phyloP scores from a whole-genome alignment of 805 yeast genomes.

The Starmera dryadoides region DNA sequence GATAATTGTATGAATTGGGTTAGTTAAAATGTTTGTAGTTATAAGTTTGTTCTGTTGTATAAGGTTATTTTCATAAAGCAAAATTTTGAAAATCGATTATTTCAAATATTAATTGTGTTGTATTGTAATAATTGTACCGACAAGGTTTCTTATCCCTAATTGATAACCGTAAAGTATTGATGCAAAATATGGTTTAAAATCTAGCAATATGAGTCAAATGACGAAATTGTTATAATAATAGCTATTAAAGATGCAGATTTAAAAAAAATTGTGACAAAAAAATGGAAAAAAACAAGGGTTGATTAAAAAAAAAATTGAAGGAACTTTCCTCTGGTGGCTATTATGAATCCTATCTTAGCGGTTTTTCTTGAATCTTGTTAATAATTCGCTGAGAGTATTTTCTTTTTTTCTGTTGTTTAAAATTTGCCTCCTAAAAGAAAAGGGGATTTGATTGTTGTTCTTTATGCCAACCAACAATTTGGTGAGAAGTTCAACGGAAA shows the following conservation, averaged over 20 bases:
- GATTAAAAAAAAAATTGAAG: not conserved
- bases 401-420: too few species aligned
- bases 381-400: too few species aligned
- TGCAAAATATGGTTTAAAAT: not conserved
- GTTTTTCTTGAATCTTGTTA: not conserved
- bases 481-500: not conserved
- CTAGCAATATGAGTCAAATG: not conserved
- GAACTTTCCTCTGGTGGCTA: not conserved
- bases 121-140: not conserved
- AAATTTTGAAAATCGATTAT: too few species aligned
- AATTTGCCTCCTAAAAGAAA: too few species aligned
- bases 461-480: not conserved
- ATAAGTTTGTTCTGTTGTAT: not conserved
- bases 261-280: not conserved
- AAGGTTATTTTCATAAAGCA: too few species aligned
- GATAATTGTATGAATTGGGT: not conserved
- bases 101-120: not conserved
- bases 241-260: not conserved
- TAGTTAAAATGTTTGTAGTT: not conserved
- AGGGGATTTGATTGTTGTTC: too few species aligned
- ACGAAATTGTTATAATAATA: not conserved
- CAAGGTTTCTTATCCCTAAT: not conserved
- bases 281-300: not conserved
- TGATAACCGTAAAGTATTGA: not conserved
- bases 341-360: not conserved